Conservation (phyloP, 495 filamentous ascomycete species). For the Hypoxylon cercidicola region DNA sequence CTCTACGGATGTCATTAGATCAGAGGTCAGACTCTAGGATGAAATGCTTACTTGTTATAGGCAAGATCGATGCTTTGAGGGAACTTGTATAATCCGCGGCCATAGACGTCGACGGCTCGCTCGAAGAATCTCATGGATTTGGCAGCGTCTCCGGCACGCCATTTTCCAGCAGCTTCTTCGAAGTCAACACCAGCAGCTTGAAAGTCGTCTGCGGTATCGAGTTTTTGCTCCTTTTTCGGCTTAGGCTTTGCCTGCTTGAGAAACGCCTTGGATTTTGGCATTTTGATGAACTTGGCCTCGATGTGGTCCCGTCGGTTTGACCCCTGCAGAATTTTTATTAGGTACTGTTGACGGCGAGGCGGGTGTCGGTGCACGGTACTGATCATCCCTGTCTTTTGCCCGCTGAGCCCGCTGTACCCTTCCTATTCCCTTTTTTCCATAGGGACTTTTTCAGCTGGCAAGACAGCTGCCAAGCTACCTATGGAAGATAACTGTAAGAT, state of each 20-base stretch:
- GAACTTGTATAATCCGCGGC: constrained; percentile 65
- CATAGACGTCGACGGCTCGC: constrained; percentile 71
- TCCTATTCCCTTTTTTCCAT: too few relatives aligned
- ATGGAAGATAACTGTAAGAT: too few relatives aligned
- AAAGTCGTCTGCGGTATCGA: constrained; percentile 41
- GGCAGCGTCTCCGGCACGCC: constrained; percentile 73
- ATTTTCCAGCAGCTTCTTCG: constrained; percentile 78
- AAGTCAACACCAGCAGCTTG: constrained; percentile 68
- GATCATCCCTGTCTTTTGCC: too few relatives aligned
- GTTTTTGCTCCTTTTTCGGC: constrained; percentile 30
- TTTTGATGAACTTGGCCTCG: constrained; percentile 2
- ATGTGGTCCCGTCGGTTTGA: too few relatives aligned
- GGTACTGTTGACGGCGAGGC: too few relatives aligned
- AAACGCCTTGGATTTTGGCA: constrained; percentile 27
- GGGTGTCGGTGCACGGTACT: too few relatives aligned
- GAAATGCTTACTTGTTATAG: constrained; percentile 68
- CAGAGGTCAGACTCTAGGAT: not conserved
- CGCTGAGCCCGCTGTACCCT: too few relatives aligned
- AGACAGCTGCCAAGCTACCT: too few relatives aligned
- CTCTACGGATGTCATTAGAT: constrained; percentile 39
- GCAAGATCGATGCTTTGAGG: constrained; percentile 73
- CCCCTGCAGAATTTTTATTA: too few relatives aligned
- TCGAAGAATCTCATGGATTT: constrained; percentile 76
- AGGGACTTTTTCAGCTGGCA: too few relatives aligned
- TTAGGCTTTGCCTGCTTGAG: constrained; percentile 18